Conservation (phyloP, 257 asterid genomes). For the Lycium ferocissimum region DNA sequence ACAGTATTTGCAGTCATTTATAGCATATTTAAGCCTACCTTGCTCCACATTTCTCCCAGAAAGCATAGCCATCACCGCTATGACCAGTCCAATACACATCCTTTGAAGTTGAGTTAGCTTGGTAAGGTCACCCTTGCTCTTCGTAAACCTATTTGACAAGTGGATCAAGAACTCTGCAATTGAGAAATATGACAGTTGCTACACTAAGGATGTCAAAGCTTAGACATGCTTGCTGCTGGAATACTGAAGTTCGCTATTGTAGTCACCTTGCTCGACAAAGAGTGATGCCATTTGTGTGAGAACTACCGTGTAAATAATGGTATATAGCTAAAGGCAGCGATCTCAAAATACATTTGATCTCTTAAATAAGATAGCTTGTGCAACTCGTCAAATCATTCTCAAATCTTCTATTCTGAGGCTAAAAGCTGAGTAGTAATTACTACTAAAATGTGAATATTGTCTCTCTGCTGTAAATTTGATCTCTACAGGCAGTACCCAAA, state of each 20-base stretch:
- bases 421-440: not conserved
- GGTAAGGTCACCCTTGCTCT: conserved; percentile 20
- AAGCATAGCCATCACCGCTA: not conserved
- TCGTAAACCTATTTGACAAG: conserved; percentile 45
- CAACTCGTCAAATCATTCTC: not conserved
- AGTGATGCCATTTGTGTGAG: conserved; percentile 92
- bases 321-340: conserved; percentile 70
- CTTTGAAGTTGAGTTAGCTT: conserved; percentile 6
- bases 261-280: conserved; percentile 71
- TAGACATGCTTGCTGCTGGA: conserved; percentile 92
- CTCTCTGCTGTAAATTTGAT: too few relatives aligned
- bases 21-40: too few relatives aligned
- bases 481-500: too few relatives aligned
- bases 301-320: conserved; percentile 85
- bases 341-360: not conserved
- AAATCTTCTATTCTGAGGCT: not conserved
- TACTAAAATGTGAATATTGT: too few relatives aligned
- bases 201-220: conserved; percentile 92
- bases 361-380: not conserved
- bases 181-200: conserved; percentile 77
- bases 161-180: conserved; percentile 71
- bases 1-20: too few relatives aligned
- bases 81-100: not conserved
- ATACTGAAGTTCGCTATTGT: conserved; percentile 62
- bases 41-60: not conserved